A percentile compares a stretch with the other conserved stretches of the same genome.
phyloP scores from a whole-genome alignment of 2,329 filamentous ascomycete species.

The Colletotrichum lindemuthianum region DNA sequence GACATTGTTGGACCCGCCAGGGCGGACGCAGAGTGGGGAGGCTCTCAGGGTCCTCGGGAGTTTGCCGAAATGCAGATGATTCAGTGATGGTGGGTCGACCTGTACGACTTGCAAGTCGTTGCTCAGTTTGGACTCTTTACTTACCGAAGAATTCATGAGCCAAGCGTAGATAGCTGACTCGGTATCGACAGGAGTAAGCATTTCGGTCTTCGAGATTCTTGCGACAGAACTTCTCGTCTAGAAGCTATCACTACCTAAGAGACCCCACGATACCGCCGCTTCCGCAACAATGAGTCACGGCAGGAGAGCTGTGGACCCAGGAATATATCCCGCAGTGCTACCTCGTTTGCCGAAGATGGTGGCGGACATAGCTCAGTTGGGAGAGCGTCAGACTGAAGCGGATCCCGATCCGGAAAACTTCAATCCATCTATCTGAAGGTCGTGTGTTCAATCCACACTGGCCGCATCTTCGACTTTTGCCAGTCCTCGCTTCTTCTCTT shows the following conservation, averaged over 20 bases:
- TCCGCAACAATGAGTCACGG: too few relatives aligned
- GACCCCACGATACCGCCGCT: too few relatives aligned
- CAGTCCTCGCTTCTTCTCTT: not conserved
- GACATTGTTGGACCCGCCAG: conserved; percentile 6
- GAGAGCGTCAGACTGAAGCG: conserved; percentile 36
- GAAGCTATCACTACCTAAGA: too few relatives aligned
- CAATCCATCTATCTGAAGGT: conserved; percentile 35
- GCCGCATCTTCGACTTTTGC: conserved; percentile 29
- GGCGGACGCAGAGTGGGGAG: conserved; percentile 1
- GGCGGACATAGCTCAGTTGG: conserved; percentile 36
- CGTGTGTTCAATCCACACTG: conserved; percentile 37
- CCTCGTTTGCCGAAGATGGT: not conserved
- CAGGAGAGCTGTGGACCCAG: not conserved
- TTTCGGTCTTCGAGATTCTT: too few relatives aligned
- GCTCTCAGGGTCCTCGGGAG: conserved; percentile 4
- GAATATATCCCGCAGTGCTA: not conserved
- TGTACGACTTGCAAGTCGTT: too few relatives aligned
- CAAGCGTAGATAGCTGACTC: too few relatives aligned
- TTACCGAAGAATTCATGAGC: too few relatives aligned
- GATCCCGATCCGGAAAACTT: conserved; percentile 14
- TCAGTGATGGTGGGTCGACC: too few relatives aligned
- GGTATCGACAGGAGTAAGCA: too few relatives aligned
- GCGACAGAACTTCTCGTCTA: too few relatives aligned
- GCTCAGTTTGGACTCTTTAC: too few relatives aligned
- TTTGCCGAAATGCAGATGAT: not conserved